phyloP scores from a whole-genome alignment of 129 eudicot species.

The Chrysanthemum makinoi region DNA sequence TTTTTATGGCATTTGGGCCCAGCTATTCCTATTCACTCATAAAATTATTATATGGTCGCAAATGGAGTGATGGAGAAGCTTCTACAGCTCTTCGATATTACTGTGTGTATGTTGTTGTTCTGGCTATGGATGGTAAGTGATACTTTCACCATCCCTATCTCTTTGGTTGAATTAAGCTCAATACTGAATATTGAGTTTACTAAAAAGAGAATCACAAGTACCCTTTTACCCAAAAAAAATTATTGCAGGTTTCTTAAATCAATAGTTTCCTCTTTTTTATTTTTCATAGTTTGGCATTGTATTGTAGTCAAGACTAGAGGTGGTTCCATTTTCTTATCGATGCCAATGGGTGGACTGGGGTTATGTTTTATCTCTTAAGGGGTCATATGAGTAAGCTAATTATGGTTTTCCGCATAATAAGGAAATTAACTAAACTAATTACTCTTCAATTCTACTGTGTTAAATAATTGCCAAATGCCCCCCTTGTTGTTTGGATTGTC shows the following conservation, averaged over 20 bases:
- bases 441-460: too few relatives aligned
- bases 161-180: not conserved
- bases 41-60: constrained; percentile 80
- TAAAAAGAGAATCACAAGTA: constrained; percentile 11
- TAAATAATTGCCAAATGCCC: too few relatives aligned
- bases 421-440: too few relatives aligned
- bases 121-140: constrained; percentile 83
- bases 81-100: constrained; percentile 75
- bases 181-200: too few relatives aligned
- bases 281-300: not conserved
- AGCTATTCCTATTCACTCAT: constrained; percentile 93
- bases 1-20: constrained; percentile 93
- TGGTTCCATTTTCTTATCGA: not conserved
- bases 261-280: not conserved
- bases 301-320: constrained; percentile 6
- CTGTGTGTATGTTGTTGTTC: constrained; percentile 66
- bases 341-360: not conserved
- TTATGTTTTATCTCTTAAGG: not conserved
- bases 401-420: too few relatives aligned
- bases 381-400: too few relatives aligned
- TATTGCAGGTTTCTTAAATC: constrained; percentile 3
- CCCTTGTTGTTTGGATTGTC: too few relatives aligned
- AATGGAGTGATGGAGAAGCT: constrained; percentile 99
- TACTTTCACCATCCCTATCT: not conserved
- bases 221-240: not conserved